Evolutionary conservation across 768 basidiomycete species (phyloP).

Genomic region (Panaeolus papilionaceus): DNA sequence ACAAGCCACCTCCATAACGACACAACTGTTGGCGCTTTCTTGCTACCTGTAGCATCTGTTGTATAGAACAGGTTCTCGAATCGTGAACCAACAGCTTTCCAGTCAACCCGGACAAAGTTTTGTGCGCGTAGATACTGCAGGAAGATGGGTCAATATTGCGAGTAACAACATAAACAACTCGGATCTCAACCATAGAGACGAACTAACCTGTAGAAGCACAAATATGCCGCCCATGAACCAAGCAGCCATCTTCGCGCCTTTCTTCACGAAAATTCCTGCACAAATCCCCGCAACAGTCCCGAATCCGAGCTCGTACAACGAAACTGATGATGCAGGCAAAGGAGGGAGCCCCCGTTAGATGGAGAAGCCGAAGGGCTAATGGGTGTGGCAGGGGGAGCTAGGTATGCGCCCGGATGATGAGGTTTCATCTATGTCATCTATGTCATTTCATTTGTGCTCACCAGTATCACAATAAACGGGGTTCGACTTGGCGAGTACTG

Average conservation of each 20-base stretch:
- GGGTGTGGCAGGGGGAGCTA: constrained; percentile 1
- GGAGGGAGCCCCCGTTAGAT: constrained; percentile 40
- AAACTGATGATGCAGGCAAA: constrained; percentile 77
- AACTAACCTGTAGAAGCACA: constrained; percentile 84
- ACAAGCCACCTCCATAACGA: constrained; percentile 72
- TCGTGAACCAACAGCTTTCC: constrained; percentile 64
- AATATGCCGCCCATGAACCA: constrained; percentile 92
- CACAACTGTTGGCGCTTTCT: constrained; percentile 65
- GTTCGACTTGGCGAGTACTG: neutral
- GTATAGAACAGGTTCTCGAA: constrained; percentile 82
- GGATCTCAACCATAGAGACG: neutral
- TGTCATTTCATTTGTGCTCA: neutral
- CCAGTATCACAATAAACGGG: neutral
- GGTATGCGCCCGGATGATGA: neutral
- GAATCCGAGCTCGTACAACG: constrained; percentile 81
- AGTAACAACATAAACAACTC: neutral
- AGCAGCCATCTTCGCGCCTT: constrained; percentile 85
- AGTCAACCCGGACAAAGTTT: constrained; percentile 80
- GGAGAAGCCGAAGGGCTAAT: neutral
- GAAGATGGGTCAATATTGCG: neutral
- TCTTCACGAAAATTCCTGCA: constrained; percentile 93
- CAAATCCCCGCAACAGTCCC: constrained; percentile 90
- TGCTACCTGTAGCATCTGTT: constrained; percentile 58
- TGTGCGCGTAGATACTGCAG: constrained; percentile 79
- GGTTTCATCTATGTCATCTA: neutral